Base-by-base conservation (phyloP, 1,139 yeast species). In the Groenewaldozyma sp. region DNA sequence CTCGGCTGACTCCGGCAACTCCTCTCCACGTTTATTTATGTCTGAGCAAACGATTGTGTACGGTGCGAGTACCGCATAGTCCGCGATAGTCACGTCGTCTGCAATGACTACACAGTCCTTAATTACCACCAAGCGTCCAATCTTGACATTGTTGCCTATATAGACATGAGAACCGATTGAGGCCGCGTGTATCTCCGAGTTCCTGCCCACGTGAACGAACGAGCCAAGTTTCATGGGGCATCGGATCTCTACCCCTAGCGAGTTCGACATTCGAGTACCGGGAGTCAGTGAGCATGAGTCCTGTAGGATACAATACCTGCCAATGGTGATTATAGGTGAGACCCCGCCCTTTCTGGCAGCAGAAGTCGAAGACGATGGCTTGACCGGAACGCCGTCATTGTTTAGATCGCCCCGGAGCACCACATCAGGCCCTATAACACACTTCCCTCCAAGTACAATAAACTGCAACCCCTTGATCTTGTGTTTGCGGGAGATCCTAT, bases 81-180 rank as follows among this genome's bases (percentile, higher is more conserved):
- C 70, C 0, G 88, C 83, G 2, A 82, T 54, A 3, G 57, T 60
- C 0, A 79, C 63, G 16, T 68, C 68, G 27, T 65, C 63, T 14
- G 68, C 67, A 2, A 82, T 63, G 9, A 74, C 53, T 29, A 78
- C 78, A 49, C 83, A 76, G 50, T 80, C 87, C 47, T 76, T 74
- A 24, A 82, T 61, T n/a, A 76, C 67, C 4, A 72, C 63, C 39
- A 68, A 60, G 43, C 67, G 63, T 7, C 73, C 87, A 3, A 82
- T 62, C 7, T 63, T 47, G 24, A 81, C 82, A 39, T 82, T 57
- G 44, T 65, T 68, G 1, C 88, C 91, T 11, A 82, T 68, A 34
- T 61, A 64, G 2, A 72, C 73, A 58, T 70, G 68, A 17, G 63
- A 60, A 5, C 70, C 71, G 16, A 67, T 56, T 16, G 54, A 38